Base-by-base conservation (phyloP, 108 stramenopile species). In the Parietichytrium sp. region DNA sequence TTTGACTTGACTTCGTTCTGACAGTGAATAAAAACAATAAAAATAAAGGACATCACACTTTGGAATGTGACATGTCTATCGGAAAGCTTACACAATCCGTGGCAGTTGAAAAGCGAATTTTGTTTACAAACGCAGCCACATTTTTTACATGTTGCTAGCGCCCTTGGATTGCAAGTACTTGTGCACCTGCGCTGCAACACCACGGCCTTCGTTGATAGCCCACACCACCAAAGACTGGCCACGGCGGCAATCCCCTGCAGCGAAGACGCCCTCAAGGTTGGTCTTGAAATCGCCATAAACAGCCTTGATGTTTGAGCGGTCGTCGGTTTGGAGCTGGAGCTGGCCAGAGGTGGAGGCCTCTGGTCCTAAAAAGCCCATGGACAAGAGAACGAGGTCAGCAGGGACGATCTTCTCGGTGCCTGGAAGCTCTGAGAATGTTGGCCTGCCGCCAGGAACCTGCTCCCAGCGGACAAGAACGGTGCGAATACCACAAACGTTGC, bases 161-260 rank as follows among this genome's bases (percentile, higher is more conserved):
- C 18, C 18, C n/a, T 50, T 50, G 49, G 49, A 50, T 18, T 50
- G n/a, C 18, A 50, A 50, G 84, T 95, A 97, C 4, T 88, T 53
- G 81, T 96, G 85, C 25, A 90, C 90, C 3, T 93, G 86, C 79
- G 92, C 93, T 10, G 97, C 97, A 18, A 93, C 93, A 29, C 95
- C 97, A 55, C 97, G 92, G 25, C 97, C 97, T 84, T 98, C 97
- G 82, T 96, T 91, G 85, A 98, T 98, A 29, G 97, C 97, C 95
- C 97, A 96, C 15, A 98, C 97, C 49, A 98, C 97, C 78, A 98
- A 88, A 48, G 91, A 92, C 89, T 98, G 97, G 20, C 97, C 96
- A 31, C 97, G 90, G 52, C 97, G 92, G 88, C 97, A 98, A 90
- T 98, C 97, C 12, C 97, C 97, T 45, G 93, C 96, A 13, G 97